Conservation (phyloP, 441 rosid genomes). For the Oxalis stricta region DNA sequence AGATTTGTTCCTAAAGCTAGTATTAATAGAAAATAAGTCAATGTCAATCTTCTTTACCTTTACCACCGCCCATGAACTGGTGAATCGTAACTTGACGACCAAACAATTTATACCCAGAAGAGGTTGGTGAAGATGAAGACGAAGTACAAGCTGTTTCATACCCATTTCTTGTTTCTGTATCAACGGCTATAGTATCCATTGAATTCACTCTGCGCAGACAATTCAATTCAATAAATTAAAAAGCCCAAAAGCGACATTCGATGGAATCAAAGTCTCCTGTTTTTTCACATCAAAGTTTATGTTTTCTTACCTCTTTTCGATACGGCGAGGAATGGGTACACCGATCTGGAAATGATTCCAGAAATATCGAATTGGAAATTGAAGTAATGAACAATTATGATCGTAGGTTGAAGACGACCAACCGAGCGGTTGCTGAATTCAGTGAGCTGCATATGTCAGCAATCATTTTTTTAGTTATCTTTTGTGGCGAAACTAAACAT, state of each 20-base stretch:
- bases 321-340: too few species aligned
- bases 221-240: neutral
- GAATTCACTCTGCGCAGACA: constrained; percentile 39
- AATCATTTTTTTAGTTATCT: too few species aligned
- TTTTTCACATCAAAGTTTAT: neutral
- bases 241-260: too few species aligned
- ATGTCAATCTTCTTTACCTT: constrained; percentile 28
- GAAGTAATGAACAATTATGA: too few species aligned
- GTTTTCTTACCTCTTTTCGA: too few species aligned
- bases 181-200: constrained; percentile 17
- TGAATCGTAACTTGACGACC: constrained; percentile 60
- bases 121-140: constrained; percentile 12
- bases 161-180: constrained; percentile 11
- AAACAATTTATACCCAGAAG: constrained; percentile 36
- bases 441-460: too few species aligned
- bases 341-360: neutral
- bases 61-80: constrained; percentile 79
- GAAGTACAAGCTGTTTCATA: constrained; percentile 20
- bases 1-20: too few species aligned
- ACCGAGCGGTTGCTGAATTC: too few species aligned
- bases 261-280: neutral
- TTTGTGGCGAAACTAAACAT: too few species aligned
- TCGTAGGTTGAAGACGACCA: too few species aligned
- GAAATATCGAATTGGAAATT: neutral
- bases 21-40: neutral